Percentiles rank a stretch among this genome's conserved stretches.
phyloP scores from a whole-genome alignment of 345 rosid genomes.

The Anastatica hierochuntica region DNA sequence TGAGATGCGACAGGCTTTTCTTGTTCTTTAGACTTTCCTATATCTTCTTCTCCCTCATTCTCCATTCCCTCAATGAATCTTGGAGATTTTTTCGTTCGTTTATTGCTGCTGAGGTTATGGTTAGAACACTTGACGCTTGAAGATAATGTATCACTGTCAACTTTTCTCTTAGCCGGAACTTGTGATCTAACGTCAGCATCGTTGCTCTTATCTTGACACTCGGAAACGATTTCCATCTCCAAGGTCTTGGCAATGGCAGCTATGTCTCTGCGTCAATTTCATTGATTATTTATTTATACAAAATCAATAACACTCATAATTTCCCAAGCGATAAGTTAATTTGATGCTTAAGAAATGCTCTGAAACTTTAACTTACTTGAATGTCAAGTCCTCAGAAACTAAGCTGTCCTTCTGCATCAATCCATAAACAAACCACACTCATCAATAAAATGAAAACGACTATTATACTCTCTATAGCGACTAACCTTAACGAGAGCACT shows the following conservation, averaged over 20 bases:
- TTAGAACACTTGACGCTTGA: background rate
- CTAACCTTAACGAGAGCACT: conserved; percentile 1
- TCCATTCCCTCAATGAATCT: conserved; percentile 21
- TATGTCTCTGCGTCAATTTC: conserved; percentile 16
- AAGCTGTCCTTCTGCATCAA: conserved; percentile 24
- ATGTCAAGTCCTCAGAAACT: conserved; percentile 1
- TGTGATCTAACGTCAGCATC: background rate
- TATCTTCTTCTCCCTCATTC: conserved; percentile 7
- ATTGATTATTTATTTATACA: background rate
- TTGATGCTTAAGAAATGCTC: background rate
- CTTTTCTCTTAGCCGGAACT: conserved; percentile 16
- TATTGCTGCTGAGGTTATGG: conserved; percentile 1
- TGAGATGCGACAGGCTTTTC: conserved; percentile 2
- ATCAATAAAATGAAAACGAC: background rate
- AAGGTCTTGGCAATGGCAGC: conserved; percentile 13
- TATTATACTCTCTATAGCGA: background rate
- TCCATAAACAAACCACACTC: background rate
- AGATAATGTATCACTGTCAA: conserved; percentile 9
- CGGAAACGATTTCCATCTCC: conserved; percentile 18
- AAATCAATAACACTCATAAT: background rate
- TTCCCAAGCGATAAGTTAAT: background rate
- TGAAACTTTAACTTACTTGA: conserved; percentile 28
- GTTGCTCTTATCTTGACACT: conserved; percentile 1
- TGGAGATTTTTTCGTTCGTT: conserved; percentile 28
- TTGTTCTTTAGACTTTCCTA: conserved; percentile 1